Evolutionary conservation across 176 grass and related monocot species (phyloP).

Genomic region (Lolium rigidum): DNA sequence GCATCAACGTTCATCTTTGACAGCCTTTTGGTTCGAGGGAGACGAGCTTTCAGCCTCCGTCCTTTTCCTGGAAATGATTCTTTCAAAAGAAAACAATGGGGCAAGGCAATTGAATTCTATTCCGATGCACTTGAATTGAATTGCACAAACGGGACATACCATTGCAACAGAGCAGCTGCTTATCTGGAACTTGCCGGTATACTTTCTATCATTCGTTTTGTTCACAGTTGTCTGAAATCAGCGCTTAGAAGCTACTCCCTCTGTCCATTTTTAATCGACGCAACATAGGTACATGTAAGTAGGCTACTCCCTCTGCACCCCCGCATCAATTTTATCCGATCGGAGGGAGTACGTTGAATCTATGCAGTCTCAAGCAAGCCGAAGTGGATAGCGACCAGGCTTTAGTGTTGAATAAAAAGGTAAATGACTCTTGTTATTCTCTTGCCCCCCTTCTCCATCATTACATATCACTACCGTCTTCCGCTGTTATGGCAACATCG

Average conservation of each 20-base stretch:
- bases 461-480: constrained; percentile 21
- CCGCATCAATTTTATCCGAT: too few relatives aligned
- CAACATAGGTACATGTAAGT: too few relatives aligned
- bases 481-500: constrained; percentile 21
- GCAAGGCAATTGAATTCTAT: constrained; percentile 83
- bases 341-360: constrained; percentile 41
- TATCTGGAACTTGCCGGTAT: constrained; percentile 89
- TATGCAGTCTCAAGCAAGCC: constrained; percentile 84
- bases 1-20: too few relatives aligned
- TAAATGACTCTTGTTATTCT: constrained; percentile 13
- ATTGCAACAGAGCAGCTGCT: constrained; percentile 97
- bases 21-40: too few relatives aligned
- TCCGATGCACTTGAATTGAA: constrained; percentile 80
- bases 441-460: background rate
- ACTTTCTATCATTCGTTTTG: constrained; percentile 36
- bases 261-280: too few relatives aligned
- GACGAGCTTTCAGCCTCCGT: too few relatives aligned
- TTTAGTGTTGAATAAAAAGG: constrained; percentile 91
- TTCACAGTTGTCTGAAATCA: constrained; percentile 30
- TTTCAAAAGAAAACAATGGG: constrained; percentile 86
- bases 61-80: constrained; percentile 92
- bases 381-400: constrained; percentile 82
- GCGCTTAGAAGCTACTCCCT: constrained; percentile 8
- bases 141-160: constrained; percentile 85
- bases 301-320: too few relatives aligned